Evolutionary conservation across 169 alveolate species (phyloP), one percentile per base, ranked within the genome.

Genomic region (Plasmodium blacklocki): DNA sequence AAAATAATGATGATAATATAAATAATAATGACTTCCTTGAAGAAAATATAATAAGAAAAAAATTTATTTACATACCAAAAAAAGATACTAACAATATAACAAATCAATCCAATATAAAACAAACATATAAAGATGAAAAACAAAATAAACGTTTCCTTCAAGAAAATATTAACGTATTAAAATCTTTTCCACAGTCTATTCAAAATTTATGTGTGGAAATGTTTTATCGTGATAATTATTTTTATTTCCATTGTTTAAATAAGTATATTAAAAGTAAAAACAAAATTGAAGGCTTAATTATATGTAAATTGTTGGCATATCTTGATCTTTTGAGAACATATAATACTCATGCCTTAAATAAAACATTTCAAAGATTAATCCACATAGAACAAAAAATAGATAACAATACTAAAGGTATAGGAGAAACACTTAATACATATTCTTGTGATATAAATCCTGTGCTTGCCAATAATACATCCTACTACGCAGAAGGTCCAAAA

Each of bases 141-240:
- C 9, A 6, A 12, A 80, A 63, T 58, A 80, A 80, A 60, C 56
- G 19, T 14, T 80, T 80, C 49, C 29, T 80, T 7, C 80, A 67
- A 43, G 90, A 80, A 8, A 80, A 80, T 32, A 68, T 80, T 3
- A 80, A 80, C 45, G 5, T 72, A 8, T 56, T 80, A n/a, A 80
- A 80, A 62, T 67, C 90, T 1, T 68, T 80, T 47, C 90, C 90
- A n/a, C 90, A 67, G 50, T 43, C 60, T 15, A 56, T 80, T 14
- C 90, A 80, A 43, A 80, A 80, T 23, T 39, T 80, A 15, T 68
- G 58, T 56, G 73, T 80, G 1, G 90, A 80, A 43, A 80, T 68
- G 72, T 80, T 80, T 29, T 80, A 80, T 68, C 83, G 83, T 56
- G 90, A 80, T 56, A 52, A 68, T 15, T 80, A 60, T 45, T 80